Conservation (phyloP, 2,329 filamentous ascomycete species). For the Bisporella sp. region DNA sequence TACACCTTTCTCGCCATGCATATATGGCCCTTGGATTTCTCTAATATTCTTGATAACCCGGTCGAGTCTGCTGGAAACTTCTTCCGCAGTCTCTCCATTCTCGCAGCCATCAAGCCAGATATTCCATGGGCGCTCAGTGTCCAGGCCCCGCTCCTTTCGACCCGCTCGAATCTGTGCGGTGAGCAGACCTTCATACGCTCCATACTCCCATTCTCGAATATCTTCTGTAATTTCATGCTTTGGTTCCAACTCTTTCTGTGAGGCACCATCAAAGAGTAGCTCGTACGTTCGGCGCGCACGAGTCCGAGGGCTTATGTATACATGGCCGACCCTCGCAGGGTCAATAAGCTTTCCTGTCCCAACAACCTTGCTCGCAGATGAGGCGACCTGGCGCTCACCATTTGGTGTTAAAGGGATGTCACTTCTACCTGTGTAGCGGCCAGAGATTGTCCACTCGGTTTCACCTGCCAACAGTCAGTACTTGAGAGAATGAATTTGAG, state of each 20-base stretch:
- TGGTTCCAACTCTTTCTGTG: conserved; percentile 14
- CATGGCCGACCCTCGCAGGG: conserved; percentile 34
- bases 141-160: conserved; percentile 34
- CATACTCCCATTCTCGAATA: conserved; percentile 46
- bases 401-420: conserved; percentile 33
- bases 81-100: conserved; percentile 39
- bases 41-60: conserved; percentile 41
- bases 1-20: conserved; percentile 33
- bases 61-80: conserved; percentile 42
- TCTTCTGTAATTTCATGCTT: conserved; percentile 32
- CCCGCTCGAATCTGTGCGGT: conserved; percentile 35
- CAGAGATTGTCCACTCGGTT: conserved; percentile 40
- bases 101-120: conserved; percentile 47
- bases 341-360: conserved; percentile 41
- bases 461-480: conserved; percentile 29
- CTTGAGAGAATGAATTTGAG: neutral
- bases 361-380: conserved; percentile 35
- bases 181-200: conserved; percentile 40
- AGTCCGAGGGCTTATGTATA: conserved; percentile 40
- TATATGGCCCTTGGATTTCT: conserved; percentile 38
- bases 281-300: conserved; percentile 40
- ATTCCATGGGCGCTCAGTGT: conserved; percentile 39
- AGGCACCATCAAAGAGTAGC: conserved; percentile 32
- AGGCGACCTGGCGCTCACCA: conserved; percentile 36
- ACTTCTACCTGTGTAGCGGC: conserved; percentile 37